Evolutionary conservation across 78 protist species (phyloP).

Genomic region (Dictyostelium citrinum): DNA sequence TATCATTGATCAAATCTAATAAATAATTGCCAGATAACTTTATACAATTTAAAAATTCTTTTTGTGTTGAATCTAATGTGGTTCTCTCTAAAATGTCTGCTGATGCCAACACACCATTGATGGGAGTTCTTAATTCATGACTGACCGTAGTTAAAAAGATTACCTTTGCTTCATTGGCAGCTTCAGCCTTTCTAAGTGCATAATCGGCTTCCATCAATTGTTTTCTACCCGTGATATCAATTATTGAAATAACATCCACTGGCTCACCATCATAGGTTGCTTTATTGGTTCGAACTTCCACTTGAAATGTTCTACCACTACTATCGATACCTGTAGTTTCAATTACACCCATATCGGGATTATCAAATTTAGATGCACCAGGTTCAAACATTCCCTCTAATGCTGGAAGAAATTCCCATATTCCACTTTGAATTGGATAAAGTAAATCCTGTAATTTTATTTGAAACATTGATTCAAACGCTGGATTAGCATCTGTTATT

Average conservation of each 20-base stretch:
- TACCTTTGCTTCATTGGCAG: constrained; percentile 68
- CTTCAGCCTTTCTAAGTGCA: constrained; percentile 68
- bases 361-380: background rate
- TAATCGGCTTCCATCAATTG: constrained; percentile 59
- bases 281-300: constrained; percentile 54
- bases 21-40: constrained; percentile 12
- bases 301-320: constrained; percentile 67
- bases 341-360: background rate
- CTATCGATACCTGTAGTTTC: constrained; percentile 50
- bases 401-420: constrained; percentile 72
- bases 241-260: constrained; percentile 48
- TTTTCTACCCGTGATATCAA: constrained; percentile 65
- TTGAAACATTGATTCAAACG: constrained; percentile 71
- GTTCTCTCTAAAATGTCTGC: constrained; percentile 33
- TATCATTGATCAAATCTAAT: constrained; percentile 20
- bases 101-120: constrained; percentile 51
- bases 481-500: constrained; percentile 47
- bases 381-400: constrained; percentile 36
- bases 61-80: constrained; percentile 18
- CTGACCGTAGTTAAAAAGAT: constrained; percentile 54
- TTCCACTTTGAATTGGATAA: constrained; percentile 54
- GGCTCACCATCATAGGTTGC: constrained; percentile 72
- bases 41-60: constrained; percentile 24
- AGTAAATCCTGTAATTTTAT: constrained; percentile 23
- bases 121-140: constrained; percentile 67